Conservation (phyloP, 2,329 filamentous ascomycete species). For the Fusarium secorum region DNA sequence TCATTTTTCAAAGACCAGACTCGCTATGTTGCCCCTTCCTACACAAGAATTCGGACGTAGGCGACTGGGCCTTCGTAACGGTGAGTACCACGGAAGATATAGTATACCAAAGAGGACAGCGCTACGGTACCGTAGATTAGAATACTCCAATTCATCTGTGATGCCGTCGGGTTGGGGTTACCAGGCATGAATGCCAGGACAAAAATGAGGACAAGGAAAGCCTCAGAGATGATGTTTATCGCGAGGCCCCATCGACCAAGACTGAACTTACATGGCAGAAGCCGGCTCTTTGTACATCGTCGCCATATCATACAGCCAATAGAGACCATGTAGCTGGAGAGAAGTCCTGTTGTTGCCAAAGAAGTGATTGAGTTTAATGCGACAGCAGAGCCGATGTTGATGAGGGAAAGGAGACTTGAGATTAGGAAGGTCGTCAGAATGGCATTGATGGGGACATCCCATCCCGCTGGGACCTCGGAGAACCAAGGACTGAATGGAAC, state of each 20-base stretch:
- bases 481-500: conserved; percentile 38
- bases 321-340: conserved; percentile 36
- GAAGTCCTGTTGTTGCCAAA: conserved; percentile 22
- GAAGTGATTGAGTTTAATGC: conserved; percentile 33
- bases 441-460: conserved; percentile 33
- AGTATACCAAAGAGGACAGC: conserved; percentile 21
- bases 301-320: conserved; percentile 39
- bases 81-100: conserved; percentile 23
- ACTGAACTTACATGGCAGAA: conserved; percentile 27
- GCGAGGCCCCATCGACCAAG: conserved; percentile 29
- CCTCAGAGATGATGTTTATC: conserved; percentile 30
- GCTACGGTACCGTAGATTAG: conserved; percentile 21
- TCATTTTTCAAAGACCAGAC: too few relatives aligned
- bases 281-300: conserved; percentile 17
- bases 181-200: conserved; percentile 35
- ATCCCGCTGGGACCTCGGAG: conserved; percentile 19
- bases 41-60: too few relatives aligned
- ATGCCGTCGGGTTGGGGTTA: conserved; percentile 20
- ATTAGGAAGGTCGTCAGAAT: conserved; percentile 32
- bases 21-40: too few relatives aligned
- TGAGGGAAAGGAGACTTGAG: conserved; percentile 28
- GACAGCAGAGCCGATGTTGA: conserved; percentile 37
- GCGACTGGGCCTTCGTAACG: conserved; percentile 32
- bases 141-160: conserved; percentile 38
- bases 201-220: conserved; percentile 28